A percentile compares a stretch with the other conserved stretches of the same genome.
Conservation (phyloP, 2,329 filamentous ascomycete species). For the Penicillium sp. region DNA sequence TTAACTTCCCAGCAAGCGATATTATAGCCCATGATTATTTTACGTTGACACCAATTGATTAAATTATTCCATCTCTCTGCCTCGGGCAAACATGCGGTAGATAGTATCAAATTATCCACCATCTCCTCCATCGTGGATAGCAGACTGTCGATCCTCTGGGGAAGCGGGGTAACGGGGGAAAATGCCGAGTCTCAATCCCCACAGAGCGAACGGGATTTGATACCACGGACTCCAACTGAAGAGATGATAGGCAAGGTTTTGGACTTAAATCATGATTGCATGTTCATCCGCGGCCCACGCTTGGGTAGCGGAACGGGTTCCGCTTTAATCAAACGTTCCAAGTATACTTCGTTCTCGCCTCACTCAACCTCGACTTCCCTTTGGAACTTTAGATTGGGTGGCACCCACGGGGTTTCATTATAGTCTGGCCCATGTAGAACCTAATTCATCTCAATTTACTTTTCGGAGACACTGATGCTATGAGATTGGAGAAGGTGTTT, state of each 20-base stretch:
- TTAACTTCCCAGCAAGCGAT: neutral
- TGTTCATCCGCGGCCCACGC: neutral
- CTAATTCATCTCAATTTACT: too few relatives aligned
- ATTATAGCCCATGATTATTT: neutral
- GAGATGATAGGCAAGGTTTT: too few relatives aligned
- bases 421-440: too few relatives aligned
- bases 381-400: too few relatives aligned
- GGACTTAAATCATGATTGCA: too few relatives aligned
- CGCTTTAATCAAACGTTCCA: neutral
- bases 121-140: neutral
- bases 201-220: neutral
- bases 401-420: too few relatives aligned
- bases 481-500: too few relatives aligned
- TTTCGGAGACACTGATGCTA: too few relatives aligned
- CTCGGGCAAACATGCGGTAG: neutral
- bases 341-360: neutral
- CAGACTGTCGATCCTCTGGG: conserved; percentile 4
- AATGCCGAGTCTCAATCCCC: neutral
- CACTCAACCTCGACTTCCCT: neutral
- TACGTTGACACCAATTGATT: neutral
- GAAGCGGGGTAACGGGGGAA: conserved; percentile 5
- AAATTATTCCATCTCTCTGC: too few relatives aligned
- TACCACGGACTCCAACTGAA: too few relatives aligned
- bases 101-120: neutral
- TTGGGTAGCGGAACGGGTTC: neutral